Conservation (phyloP, 2,329 filamentous ascomycete genomes). For the Fusarium haematococcum region DNA sequence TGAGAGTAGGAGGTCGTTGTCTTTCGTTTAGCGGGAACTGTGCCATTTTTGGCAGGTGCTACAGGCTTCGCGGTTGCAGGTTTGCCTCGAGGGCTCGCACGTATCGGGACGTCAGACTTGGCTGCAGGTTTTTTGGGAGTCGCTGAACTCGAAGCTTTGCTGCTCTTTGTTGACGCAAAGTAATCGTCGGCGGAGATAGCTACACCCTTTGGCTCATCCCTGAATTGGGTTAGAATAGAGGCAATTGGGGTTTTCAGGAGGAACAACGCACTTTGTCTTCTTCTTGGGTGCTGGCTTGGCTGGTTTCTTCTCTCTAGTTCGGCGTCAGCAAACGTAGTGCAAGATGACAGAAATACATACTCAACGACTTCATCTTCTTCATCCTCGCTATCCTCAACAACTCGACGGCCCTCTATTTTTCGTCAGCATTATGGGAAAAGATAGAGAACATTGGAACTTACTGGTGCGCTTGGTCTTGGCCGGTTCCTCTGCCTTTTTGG, state of each 20-base stretch:
- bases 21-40: conserved; percentile 55
- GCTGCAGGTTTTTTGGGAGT: conserved; percentile 56
- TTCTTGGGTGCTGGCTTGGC: conserved; percentile 63
- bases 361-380: conserved; percentile 72
- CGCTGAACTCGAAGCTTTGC: conserved; percentile 53
- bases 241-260: not conserved
- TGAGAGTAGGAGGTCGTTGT: conserved; percentile 56
- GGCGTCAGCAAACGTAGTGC: conserved; percentile 23
- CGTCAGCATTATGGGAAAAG: conserved; percentile 28
- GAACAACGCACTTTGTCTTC: conserved; percentile 63
- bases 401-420: conserved; percentile 68
- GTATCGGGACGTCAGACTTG: conserved; percentile 58
- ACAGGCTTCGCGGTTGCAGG: conserved; percentile 49
- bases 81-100: conserved; percentile 66
- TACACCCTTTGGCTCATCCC: conserved; percentile 60
- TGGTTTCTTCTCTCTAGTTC: conserved; percentile 63
- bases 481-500: conserved; percentile 60
- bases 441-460: conserved; percentile 46
- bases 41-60: conserved; percentile 46
- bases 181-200: conserved; percentile 69
- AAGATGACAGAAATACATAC: conserved; percentile 53
- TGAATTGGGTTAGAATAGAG: conserved; percentile 33
- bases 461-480: conserved; percentile 60
- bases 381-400: conserved; percentile 85
- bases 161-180: conserved; percentile 61